Conservation (phyloP, 2,329 filamentous ascomycete genomes). For the Pseudogymnoascus sp. region DNA sequence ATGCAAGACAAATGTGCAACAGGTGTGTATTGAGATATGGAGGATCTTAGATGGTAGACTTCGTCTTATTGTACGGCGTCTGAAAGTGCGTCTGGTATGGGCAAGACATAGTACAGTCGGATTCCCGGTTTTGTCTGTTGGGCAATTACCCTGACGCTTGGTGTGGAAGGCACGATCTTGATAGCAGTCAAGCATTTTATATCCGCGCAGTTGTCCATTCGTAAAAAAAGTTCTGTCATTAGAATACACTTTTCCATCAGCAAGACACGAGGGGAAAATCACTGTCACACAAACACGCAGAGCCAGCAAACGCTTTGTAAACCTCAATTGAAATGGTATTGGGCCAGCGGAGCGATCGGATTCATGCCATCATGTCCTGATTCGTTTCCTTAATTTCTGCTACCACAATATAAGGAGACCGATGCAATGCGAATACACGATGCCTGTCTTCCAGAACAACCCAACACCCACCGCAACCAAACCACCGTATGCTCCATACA, state of each 20-base stretch:
- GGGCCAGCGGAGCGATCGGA: conserved; percentile 13
- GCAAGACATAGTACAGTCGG: neutral
- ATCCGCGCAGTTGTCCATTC: neutral
- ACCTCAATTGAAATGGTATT: conserved; percentile 15
- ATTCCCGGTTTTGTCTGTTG: neutral
- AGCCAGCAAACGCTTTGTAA: neutral
- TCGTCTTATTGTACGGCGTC: neutral
- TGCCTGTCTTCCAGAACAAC: conserved; percentile 22
- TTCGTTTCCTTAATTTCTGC: conserved; percentile 12
- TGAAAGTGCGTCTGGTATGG: neutral
- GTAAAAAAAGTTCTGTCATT: neutral
- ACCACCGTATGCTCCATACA: conserved; percentile 17
- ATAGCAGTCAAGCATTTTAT: neutral
- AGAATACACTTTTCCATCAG: neutral
- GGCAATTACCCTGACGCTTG: neutral
- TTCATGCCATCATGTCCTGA: conserved; percentile 14
- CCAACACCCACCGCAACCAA: conserved; percentile 24
- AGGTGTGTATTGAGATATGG: neutral
- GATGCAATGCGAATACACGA: conserved; percentile 24
- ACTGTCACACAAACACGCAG: conserved; percentile 7
- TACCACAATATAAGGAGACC: conserved; percentile 18
- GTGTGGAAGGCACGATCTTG: neutral
- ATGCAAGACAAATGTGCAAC: neutral
- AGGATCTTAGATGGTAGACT: neutral
- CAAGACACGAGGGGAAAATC: neutral